Base-by-base conservation (phyloP, 306 rosid species). In the Acacia acuminata region DNA sequence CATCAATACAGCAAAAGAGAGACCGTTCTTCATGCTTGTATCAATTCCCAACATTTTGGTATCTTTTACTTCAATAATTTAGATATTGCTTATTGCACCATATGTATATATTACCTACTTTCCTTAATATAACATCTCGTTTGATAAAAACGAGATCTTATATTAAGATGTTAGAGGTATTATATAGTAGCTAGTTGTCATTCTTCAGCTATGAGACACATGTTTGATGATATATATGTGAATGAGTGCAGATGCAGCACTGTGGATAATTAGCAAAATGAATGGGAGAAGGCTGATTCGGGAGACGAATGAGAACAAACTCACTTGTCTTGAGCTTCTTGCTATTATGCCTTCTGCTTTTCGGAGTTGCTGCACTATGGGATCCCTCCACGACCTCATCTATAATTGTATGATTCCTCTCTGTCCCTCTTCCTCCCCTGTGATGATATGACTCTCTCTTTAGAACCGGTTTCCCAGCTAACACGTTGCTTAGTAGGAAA, bases 321-420 rank as follows among this genome's bases (percentile, higher is more conserved):
- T 38, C 5, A 77, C 86, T 13, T 48, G 79, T 40, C 79, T 83
- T 38, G 79, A 77, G 27, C 10, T 78, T 25, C 63, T 78, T 24
- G 32, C 70, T 16, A 83, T 58, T 64, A 77, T 83, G 82, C 82
- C 86, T 14, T 24, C 27, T 4, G 75, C 36, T 50, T 83, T 83
- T 11, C 58, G 58, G 1, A 72, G 86, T 58, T 50, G 5, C 40
- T 36, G 5, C 40, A 72, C 0, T 1, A 8, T 19, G 50, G 79
- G 58, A 83, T 11, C 0, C 17, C 8, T 71, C 14, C 20, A 30
- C 61, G 47, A 4, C 15, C 20, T 63, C 73, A 0, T 40, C 7
- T 69, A 69, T 40, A 3, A 40, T 10, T 42, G 74, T 69, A 27
- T 36, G 40, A 36, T 36, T 4, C 8, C 40, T 36, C 40, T 36